Base-by-base conservation (phyloP, 345 rosid species). In the Salix udensis region DNA sequence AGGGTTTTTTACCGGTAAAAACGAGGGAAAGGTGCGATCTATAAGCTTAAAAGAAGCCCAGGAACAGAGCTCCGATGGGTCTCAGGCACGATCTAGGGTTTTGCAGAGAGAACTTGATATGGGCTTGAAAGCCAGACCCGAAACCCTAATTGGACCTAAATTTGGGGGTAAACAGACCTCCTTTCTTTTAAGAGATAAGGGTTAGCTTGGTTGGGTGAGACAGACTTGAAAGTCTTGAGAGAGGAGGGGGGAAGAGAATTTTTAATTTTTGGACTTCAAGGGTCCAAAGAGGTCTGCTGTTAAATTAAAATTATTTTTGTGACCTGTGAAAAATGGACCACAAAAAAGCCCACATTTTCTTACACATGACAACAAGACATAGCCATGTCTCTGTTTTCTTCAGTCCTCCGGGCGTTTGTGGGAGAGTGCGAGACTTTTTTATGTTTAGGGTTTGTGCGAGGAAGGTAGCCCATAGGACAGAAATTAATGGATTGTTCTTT, bases 121-220 rank as follows among this genome's bases (percentile, higher is more conserved):
- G 93, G 92, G 93, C 89, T 89, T 87, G 79, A 75, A 42, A 74
- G 73, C 42, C 80, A 68, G 72, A 85, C 86, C 85, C 87, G 85
- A 81, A 77, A 82, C 8, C 77, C 74, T 78, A 82, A 87, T 80
- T 87, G 94, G 89, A 88, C 89, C 86, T 75, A 21, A 75, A 44
- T 67, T 37, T 24, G 39, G 19, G 7, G 26, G 26, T 30, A 34
- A 18, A 66, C 14, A 34, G 36, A 37, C 15, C 60, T 6, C 5
- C 28, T 70, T 10, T 39, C 60, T 55, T 46, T 70, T 11, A 28
- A 11, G 48, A 26, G 55, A 40, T 13, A 44, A 67, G 26, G 70
- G 9, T 66, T n/a, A 40, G 23, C 8, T 23, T 24, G 65, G 65
- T 60, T 60, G 21, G 65, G 62, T 58, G 23, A 58, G 62, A 23